These are phyloP conservation scores for Chytriomyces sp. DNA, from an alignment of 192 early-diverging fungal genomes.

Conservation along the genomic window DNA sequence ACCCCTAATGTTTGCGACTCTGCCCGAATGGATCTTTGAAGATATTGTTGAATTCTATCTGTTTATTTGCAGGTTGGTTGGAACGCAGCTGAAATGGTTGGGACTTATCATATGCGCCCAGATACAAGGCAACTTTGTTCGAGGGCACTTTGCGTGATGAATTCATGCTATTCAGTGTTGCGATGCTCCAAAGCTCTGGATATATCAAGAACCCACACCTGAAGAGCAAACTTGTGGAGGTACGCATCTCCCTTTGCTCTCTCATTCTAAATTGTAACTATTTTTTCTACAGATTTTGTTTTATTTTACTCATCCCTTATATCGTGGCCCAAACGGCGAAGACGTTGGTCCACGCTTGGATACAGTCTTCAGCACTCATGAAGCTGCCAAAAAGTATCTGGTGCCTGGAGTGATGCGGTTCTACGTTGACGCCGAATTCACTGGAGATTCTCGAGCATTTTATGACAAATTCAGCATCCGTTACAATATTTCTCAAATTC, in stretches of 20 bases:
- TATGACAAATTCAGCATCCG: constrained; percentile 99
- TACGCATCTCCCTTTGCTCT: constrained; percentile 35
- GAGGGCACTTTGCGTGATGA: constrained; percentile 52
- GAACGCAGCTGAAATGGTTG: not conserved
- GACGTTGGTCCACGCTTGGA: constrained; percentile 43
- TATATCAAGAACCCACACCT: constrained; percentile 95
- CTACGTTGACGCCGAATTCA: constrained; percentile 96
- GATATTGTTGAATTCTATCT: constrained; percentile 83
- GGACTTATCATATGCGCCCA: not conserved
- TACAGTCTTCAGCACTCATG: constrained; percentile 69
- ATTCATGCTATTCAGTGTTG: constrained; percentile 68
- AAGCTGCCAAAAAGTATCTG: constrained; percentile 72
- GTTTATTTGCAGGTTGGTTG: constrained; percentile 64
- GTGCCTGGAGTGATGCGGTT: constrained; percentile 84
- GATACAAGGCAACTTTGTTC: constrained; percentile 47
- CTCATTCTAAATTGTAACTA: not conserved
- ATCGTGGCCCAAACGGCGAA: constrained; percentile 41
- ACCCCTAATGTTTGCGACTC: constrained; percentile 64
- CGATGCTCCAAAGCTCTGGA: constrained; percentile 73
- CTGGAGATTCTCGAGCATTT: constrained; percentile 89
- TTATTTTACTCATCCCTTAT: constrained; percentile 76
- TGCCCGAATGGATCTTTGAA: constrained; percentile 93
- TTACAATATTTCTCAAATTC: constrained; percentile 91
- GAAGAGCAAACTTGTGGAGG: constrained; percentile 92
- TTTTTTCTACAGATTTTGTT: constrained; percentile 67